Base-by-base conservation (phyloP, 2,329 filamentous ascomycete species). In the Fusarium tuaranense region DNA sequence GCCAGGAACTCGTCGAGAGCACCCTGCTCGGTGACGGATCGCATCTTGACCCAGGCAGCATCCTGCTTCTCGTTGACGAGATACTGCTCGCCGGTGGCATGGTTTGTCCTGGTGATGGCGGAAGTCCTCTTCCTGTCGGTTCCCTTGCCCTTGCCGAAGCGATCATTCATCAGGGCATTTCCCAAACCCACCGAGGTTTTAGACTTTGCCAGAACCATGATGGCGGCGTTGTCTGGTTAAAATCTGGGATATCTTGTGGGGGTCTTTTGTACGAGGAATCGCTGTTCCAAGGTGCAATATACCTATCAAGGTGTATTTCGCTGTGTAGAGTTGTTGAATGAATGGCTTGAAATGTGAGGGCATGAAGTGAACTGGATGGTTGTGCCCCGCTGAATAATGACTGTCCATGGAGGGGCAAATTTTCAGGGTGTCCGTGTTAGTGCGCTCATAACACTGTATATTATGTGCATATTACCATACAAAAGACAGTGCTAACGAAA, bases 41-140 rank as follows among this genome's bases (percentile, higher is more conserved):
- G 95, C 97, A 99, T 98, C 88, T 98, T 99, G 81, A 98, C 95
- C 95, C 95, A 99, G 78, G 94, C 90, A 39, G 96, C 97, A 86
- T 98, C 95, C 82, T 97, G 92, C 78, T 92, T 92, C 75, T 94
- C 93, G 82, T 97, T 98, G 59, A 95, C 97, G 79, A 98, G 92
- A 83, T 99, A 99, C 87, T 92, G 92, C 82, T 97, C 94, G 81
- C 95, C 95, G 25, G 94, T 95, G 30, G 91, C 88, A 79, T 95
- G 91, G 82, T 95, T 92, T 74, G 95, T 93, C 80, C 94, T 91
- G 27, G 87, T 88, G 69, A 91, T 87, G 60, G 85, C 87, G 1
- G 83, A 82, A 7, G 81, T 90, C 82, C 93, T 93, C 85, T 95
- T 96, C 82, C 95, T 92, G 83, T 95, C 93, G 62, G 89, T 82